phyloP scores from a whole-genome alignment of 352 stramenopile species.

The Phytophthora agathidicida region DNA sequence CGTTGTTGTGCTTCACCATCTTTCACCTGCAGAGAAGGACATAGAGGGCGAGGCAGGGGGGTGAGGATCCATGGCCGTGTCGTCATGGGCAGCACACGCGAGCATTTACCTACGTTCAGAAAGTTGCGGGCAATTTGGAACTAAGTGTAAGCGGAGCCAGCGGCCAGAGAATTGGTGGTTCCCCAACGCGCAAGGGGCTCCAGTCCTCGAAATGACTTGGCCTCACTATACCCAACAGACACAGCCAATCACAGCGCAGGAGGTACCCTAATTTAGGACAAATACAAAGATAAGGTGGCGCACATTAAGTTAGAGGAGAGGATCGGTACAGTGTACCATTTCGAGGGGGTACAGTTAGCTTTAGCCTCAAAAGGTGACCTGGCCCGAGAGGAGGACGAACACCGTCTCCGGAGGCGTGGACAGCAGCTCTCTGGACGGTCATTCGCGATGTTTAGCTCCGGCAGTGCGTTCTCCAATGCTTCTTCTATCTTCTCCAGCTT shows the following conservation, averaged over 20 bases:
- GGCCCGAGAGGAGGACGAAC: background rate
- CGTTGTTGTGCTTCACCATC: conserved; percentile 99
- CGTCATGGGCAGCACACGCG: background rate
- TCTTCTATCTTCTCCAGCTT: background rate
- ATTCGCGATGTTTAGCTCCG: conserved; percentile 41
- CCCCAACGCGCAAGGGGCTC: conserved; percentile 72
- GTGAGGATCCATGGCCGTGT: background rate
- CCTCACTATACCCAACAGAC: conserved; percentile 50
- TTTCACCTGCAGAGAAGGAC: conserved; percentile 65
- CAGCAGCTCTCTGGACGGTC: conserved; percentile 1
- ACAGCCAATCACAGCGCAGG: conserved; percentile 51
- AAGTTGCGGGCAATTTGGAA: conserved; percentile 92
- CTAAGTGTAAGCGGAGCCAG: conserved; percentile 47
- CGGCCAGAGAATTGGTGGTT: conserved; percentile 78
- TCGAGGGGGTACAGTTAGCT: conserved; percentile 3
- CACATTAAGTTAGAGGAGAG: conserved; percentile 1
- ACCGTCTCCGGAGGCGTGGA: background rate
- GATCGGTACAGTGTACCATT: background rate
- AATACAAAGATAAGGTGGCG: background rate
- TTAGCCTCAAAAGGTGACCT: background rate
- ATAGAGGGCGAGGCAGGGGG: conserved; percentile 3
- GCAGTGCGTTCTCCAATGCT: conserved; percentile 29
- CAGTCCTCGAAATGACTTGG: conserved; percentile 70
- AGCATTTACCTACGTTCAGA: conserved; percentile 79
- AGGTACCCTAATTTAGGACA: background rate